Evolutionary conservation across 1,284 basidiomycete species (phyloP).

Genomic region (Ceratobasidium sp.): DNA sequence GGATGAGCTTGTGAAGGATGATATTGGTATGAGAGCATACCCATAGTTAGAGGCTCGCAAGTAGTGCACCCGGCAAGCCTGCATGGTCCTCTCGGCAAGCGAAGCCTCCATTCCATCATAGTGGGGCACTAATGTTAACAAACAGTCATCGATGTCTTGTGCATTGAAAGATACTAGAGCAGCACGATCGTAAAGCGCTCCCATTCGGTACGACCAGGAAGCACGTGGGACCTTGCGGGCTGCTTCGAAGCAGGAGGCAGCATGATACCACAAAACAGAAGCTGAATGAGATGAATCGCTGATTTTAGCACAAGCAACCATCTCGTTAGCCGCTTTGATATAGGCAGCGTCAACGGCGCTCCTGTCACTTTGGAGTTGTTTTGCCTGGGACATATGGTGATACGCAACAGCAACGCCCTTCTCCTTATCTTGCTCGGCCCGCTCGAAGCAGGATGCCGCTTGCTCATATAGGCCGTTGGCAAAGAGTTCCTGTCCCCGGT

Average conservation of each 20-base stretch:
- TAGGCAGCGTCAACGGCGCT: not conserved
- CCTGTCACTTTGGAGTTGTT: not conserved
- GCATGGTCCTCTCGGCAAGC: conserved; percentile 5
- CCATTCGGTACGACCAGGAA: conserved; percentile 20
- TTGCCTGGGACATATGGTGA: conserved; percentile 30
- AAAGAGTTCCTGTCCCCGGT: conserved; percentile 31
- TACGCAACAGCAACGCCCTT: conserved; percentile 28
- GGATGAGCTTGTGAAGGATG: too few relatives aligned
- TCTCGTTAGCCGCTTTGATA: conserved; percentile 10
- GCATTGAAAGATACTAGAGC: conserved; percentile 14
- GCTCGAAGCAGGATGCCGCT: conserved; percentile 33
- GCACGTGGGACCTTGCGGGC: conserved; percentile 1
- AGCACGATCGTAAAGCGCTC: conserved; percentile 29
- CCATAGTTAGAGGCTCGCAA: conserved; percentile 25
- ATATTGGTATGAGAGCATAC: not conserved
- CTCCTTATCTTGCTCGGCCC: conserved; percentile 24
- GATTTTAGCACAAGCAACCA: conserved; percentile 10
- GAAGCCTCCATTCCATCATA: not conserved
- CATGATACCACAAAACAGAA: conserved; percentile 24
- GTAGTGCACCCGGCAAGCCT: conserved; percentile 21
- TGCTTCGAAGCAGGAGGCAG: conserved; percentile 13
- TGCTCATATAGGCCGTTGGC: conserved; percentile 28
- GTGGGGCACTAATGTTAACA: conserved; percentile 4
- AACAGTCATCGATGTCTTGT: conserved; percentile 18
- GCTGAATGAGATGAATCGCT: not conserved